These are phyloP conservation scores for Saturnispora besseyi DNA, from an alignment of 805 yeast genomes.

Conservation along the genomic window DNA sequence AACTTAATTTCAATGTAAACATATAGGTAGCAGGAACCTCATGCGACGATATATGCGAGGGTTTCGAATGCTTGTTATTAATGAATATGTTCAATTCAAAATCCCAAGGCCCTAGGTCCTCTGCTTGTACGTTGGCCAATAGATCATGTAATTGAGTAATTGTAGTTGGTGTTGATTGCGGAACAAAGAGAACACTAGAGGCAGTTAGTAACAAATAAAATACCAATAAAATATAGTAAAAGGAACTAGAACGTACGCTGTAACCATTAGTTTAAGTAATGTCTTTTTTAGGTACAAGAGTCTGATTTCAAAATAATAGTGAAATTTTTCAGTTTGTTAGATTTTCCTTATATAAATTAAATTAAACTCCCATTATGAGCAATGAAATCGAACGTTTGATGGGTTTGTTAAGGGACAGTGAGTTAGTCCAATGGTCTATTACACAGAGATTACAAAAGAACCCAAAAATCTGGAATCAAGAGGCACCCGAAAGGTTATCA, in stretches of 20 bases:
- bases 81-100: constrained; percentile 61
- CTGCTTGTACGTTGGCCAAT: constrained; percentile 58
- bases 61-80: constrained; percentile 47
- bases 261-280: constrained; percentile 18
- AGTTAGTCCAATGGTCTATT: constrained; percentile 60
- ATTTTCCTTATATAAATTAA: neutral
- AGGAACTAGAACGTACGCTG: constrained; percentile 23
- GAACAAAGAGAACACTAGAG: constrained; percentile 32
- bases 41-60: constrained; percentile 28
- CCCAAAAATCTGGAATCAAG: constrained; percentile 41
- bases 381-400: constrained; percentile 16
- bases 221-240: neutral
- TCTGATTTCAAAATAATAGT: neutral
- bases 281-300: constrained; percentile 2
- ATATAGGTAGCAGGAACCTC: constrained; percentile 37
- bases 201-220: neutral
- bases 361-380: neutral
- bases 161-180: constrained; percentile 45
- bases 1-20: constrained; percentile 44
- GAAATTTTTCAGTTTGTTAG: neutral
- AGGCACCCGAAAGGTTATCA: constrained; percentile 29
- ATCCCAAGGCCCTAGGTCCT: constrained; percentile 54
- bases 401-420: constrained; percentile 50
- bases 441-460: constrained; percentile 52
- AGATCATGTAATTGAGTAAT: constrained; percentile 65